Evolutionary conservation across 768 basidiomycete genomes (phyloP), one percentile per base, ranked within the genome.

Genomic region (Hydnum rufescens): DNA sequence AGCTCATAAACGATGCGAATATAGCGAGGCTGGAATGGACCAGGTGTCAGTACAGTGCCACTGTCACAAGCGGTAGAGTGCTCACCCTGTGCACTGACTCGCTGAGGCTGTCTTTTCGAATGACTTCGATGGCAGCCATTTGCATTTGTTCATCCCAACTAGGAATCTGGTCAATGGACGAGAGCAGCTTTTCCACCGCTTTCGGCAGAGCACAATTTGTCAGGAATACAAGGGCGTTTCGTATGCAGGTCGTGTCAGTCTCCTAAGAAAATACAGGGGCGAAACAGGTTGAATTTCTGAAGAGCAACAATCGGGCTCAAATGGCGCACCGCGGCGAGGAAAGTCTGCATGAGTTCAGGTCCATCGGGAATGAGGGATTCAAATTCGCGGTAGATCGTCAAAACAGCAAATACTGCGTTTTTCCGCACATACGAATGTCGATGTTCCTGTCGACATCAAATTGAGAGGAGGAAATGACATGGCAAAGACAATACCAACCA

Each of bases 401-500:
- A 92, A 42, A 95, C 73, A 29, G 95, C 88, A 64, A 99, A 95
- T 32, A 97, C 90, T 26, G 95, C 95, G 62, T 96, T 93, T 71
- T 96, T 96, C 61, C 95, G 81, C 52, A 97, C 95, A 64, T 90
- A 99, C 2, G 87, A 86, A 66, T 97, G 95, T 49, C 93, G 79
- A 67, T 97, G 93, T 67, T 99, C 92, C 69, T 70, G 52, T 16
- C 3, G n/a, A 13, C 18, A 19, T 8, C 51, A 46, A 19, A 36
- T 4, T 42, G 8, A 1, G 3, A 36, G 23, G 25, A 31, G 3
- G 32, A 26, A n/a, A 23, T 34, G 25, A 28, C 5, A 6, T 19
- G 6, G 19, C 4, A 29, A 49, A 6, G 18, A 23, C 4, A 32
- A 18, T 13, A 61, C 70, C 28, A 48, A 70, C 70, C 53, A 97